phyloP scores from a whole-genome alignment of 495 filamentous ascomycete genomes.

The Neurospora sp. region DNA sequence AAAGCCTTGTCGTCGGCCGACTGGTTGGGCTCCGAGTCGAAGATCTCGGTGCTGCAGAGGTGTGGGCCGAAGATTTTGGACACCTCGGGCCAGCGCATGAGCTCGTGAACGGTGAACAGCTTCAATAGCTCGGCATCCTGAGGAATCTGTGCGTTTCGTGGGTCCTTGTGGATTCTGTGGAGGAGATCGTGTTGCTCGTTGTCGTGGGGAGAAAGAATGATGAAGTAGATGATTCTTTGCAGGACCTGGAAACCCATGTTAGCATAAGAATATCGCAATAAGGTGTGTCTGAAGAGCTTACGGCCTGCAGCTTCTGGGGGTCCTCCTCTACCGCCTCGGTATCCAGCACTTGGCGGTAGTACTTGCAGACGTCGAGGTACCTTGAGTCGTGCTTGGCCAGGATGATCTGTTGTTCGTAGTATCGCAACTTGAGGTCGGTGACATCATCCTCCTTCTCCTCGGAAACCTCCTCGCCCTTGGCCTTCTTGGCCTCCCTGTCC shows the following conservation, averaged over 20 bases:
- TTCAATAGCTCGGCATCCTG: conserved; percentile 73
- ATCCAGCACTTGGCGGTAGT: conserved; percentile 91
- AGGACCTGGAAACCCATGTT: conserved; percentile 49
- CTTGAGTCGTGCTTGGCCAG: conserved; percentile 93
- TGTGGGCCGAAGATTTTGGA: conserved; percentile 76
- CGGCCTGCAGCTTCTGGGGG: conserved; percentile 68
- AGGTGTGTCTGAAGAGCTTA: conserved; percentile 31
- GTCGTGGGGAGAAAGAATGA: conserved; percentile 92
- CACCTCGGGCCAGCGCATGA: conserved; percentile 97
- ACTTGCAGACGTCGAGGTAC: conserved; percentile 93
- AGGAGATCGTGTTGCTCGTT: conserved; percentile 97
- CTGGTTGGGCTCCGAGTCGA: conserved; percentile 51
- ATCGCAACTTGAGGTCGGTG: conserved; percentile 89
- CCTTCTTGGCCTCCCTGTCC: conserved; percentile 63
- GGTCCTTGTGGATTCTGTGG: conserved; percentile 73
- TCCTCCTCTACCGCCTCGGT: conserved; percentile 90
- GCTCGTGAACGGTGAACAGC: conserved; percentile 86
- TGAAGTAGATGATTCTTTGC: conserved; percentile 91
- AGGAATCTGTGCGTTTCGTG: conserved; percentile 56
- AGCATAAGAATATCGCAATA: conserved; percentile 9
- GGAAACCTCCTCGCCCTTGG: conserved; percentile 70
- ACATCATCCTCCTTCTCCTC: conserved; percentile 78
- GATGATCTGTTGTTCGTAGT: conserved; percentile 92
- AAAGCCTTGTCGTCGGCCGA: conserved; percentile 63
- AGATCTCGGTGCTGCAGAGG: conserved; percentile 85